phyloP scores from a whole-genome alignment of 768 basidiomycete species.

The Phallus indusiatus region DNA sequence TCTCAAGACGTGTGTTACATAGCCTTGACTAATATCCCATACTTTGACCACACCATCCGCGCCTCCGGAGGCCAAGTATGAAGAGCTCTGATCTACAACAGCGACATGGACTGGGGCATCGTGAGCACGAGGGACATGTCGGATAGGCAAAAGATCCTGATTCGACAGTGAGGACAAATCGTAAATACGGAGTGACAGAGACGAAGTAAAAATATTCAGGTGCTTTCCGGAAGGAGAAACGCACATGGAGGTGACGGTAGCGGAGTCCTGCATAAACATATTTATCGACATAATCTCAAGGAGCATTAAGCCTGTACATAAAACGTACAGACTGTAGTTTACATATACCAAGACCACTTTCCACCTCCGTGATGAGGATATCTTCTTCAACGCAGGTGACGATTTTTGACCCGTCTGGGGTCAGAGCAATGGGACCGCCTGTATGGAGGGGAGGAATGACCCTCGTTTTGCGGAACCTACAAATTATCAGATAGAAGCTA shows the following conservation, averaged over 20 bases:
- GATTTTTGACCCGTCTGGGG: conserved; percentile 67
- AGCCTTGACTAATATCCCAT: conserved; percentile 84
- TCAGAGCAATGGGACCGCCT: conserved; percentile 73
- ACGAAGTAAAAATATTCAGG: conserved; percentile 72
- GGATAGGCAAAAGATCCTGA: conserved; percentile 52
- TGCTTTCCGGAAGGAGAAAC: conserved; percentile 67
- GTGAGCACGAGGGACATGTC: conserved; percentile 77
- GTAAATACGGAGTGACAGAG: conserved; percentile 75
- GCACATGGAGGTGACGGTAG: conserved; percentile 75
- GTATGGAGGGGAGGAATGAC: conserved; percentile 80
- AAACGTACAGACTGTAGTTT: conserved; percentile 72
- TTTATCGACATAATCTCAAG: conserved; percentile 6
- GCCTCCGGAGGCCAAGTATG: conserved; percentile 89
- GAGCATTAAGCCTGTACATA: background rate
- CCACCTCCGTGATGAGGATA: conserved; percentile 73
- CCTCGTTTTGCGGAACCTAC: conserved; percentile 67
- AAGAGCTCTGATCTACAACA: conserved; percentile 72
- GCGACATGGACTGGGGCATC: conserved; percentile 92
- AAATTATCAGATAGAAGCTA: background rate
- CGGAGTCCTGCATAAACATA: conserved; percentile 53
- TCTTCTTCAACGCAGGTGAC: conserved; percentile 85
- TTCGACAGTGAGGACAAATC: conserved; percentile 50
- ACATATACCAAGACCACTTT: conserved; percentile 64
- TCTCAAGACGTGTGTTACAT: conserved; percentile 88
- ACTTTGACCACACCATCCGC: conserved; percentile 97